A percentile compares a stretch with the other conserved stretches of the same genome.
Evolutionary conservation across 225 moss, liverwort and hornwort genomes (phyloP).

Genomic region (Physcomitrium patens): DNA sequence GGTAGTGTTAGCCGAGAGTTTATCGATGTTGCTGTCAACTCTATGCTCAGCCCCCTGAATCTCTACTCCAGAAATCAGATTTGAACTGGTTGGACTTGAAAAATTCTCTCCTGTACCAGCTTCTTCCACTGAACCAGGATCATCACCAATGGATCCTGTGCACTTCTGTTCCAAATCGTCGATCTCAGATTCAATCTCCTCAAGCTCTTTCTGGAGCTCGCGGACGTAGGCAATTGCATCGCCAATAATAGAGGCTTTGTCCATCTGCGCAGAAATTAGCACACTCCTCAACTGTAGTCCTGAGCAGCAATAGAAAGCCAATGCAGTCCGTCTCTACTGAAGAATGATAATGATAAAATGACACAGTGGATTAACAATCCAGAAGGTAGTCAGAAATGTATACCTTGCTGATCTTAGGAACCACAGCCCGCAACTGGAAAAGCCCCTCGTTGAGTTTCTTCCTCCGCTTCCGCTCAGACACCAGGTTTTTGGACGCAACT

Average conservation of each 20-base stretch:
- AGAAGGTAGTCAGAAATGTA: background rate
- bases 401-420: constrained; percentile 73
- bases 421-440: constrained; percentile 57
- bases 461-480: constrained; percentile 68
- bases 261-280: constrained; percentile 44
- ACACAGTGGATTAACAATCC: background rate
- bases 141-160: constrained; percentile 49
- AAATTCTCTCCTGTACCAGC: constrained; percentile 58
- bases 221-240: constrained; percentile 62
- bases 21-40: constrained; percentile 28
- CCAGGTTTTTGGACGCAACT: constrained; percentile 64
- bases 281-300: background rate
- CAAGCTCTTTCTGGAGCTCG: constrained; percentile 66
- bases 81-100: constrained; percentile 35
- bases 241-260: constrained; percentile 63
- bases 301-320: constrained; percentile 7
- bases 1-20: constrained; percentile 29
- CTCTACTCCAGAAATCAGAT: constrained; percentile 30
- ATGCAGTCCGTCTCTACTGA: too few species aligned
- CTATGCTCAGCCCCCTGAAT: constrained; percentile 15
- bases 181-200: constrained; percentile 58
- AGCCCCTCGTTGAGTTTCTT: constrained; percentile 74
- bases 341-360: too few species aligned
- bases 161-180: constrained; percentile 59
- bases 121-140: constrained; percentile 37